A percentile compares a stretch with the other conserved stretches of the same genome.
Evolutionary conservation across 73 alveolate species (phyloP).

Genomic region (Blepharisma japonicum): DNA sequence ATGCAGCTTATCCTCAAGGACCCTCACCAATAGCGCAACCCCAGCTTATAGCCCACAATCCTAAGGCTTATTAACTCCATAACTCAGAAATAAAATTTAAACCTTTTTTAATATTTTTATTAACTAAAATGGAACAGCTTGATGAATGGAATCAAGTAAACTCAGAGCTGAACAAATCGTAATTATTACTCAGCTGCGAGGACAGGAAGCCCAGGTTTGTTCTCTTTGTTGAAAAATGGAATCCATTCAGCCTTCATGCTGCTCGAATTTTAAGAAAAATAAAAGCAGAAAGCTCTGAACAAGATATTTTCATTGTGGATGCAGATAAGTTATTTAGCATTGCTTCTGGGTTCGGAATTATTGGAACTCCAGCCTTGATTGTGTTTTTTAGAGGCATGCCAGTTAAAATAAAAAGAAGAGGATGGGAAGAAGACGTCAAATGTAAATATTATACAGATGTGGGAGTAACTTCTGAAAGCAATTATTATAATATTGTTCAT

Average conservation of each 20-base stretch:
- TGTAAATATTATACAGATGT: constrained; percentile 16
- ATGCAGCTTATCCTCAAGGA: too few species aligned
- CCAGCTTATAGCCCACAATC: too few species aligned
- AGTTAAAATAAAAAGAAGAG: constrained; percentile 17
- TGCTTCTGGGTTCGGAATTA: constrained; percentile 6
- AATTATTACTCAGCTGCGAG: not conserved
- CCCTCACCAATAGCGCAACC: too few species aligned
- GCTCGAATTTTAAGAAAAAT: not conserved
- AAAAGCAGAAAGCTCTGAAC: not conserved
- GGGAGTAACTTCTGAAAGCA: constrained; percentile 5
- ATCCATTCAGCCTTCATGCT: not conserved
- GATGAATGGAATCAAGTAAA: constrained; percentile 21
- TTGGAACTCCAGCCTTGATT: constrained; percentile 19
- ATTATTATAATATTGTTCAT: constrained; percentile 5
- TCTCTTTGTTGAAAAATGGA: constrained; percentile 22
- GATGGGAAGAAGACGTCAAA: constrained; percentile 30
- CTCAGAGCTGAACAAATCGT: constrained; percentile 20
- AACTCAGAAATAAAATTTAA: too few species aligned
- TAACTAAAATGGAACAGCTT: not conserved
- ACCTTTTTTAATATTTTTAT: too few species aligned
- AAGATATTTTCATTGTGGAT: constrained; percentile 14
- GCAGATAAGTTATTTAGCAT: not conserved
- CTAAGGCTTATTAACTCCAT: too few species aligned
- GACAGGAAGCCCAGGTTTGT: constrained; percentile 1
- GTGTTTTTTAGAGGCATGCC: constrained; percentile 23